phyloP scores from a whole-genome alignment of 164 flowering plant genomes.

The Dillenia suffruticosa region DNA sequence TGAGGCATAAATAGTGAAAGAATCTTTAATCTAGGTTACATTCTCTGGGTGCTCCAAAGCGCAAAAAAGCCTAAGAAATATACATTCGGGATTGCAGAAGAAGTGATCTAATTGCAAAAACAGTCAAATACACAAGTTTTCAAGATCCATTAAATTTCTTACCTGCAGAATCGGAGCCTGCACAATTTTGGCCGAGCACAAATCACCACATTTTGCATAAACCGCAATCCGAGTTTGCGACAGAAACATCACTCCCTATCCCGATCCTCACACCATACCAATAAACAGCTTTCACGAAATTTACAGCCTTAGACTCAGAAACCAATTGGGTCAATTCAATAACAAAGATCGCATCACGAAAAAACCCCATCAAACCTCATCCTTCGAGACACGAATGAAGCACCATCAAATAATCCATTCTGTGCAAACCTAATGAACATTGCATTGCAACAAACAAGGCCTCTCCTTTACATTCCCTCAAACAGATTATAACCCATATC shows the following conservation, averaged over 20 bases:
- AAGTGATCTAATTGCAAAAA: too few species aligned
- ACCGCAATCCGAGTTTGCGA: slow-evolving; percentile 54
- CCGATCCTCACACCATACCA: slow-evolving; percentile 39
- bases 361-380: slow-evolving; percentile 36
- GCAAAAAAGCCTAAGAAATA: neutral
- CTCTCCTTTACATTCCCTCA: slow-evolving; percentile 46
- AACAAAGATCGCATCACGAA: slow-evolving; percentile 43
- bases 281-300: slow-evolving; percentile 30
- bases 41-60: too few species aligned
- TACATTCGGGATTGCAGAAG: too few species aligned
- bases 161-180: too few species aligned
- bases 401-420: slow-evolving; percentile 24
- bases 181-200: slow-evolving; percentile 34
- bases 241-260: slow-evolving; percentile 31
- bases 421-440: slow-evolving; percentile 49
- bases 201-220: slow-evolving; percentile 50
- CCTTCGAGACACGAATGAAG: slow-evolving; percentile 19
- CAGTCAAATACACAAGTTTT: too few species aligned
- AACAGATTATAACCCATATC: slow-evolving; percentile 35
- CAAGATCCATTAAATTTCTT: too few species aligned
- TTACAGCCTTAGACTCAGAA: slow-evolving; percentile 11
- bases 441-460: slow-evolving; percentile 58
- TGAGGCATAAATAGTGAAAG: too few species aligned
- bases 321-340: slow-evolving; percentile 37
- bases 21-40: too few species aligned